Base-by-base conservation (phyloP, 2,329 filamentous ascomycete genomes). In the Anisogramma anomala region DNA sequence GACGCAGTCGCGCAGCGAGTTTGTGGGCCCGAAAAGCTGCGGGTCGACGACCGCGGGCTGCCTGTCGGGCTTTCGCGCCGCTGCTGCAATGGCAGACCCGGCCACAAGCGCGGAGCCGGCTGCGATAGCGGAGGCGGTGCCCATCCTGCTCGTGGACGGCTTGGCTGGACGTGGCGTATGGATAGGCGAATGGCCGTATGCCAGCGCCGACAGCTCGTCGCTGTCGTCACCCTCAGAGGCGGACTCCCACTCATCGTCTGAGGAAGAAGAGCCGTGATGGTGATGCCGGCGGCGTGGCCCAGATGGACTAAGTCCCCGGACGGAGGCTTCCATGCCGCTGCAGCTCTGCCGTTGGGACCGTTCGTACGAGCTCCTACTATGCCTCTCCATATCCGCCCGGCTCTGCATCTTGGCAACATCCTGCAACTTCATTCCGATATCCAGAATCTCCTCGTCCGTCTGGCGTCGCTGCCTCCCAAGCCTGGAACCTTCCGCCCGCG, bases 1-100 rank as follows among this genome's bases (percentile, higher is more conserved):
- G 51, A 73, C 65, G 58, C 66, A 62, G 25, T 69, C 77, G 46
- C 65, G 69, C 22, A 78, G 65, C n/a, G 73, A 79, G 54, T 78
- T 80, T 40, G 69, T 59, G 11, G 72, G 75, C 3, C 74, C 75
- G 53, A 78, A 79, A 28, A 74, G 60, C 45, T 63, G 60, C 10
- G 74, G 76, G 48, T 77, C 74, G 34, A 77, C 74, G 19, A 74
- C 57, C 15, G 69, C 71, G 35, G 58, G 64, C 53, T 67, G 70
- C 36, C 62, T 56, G 34, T 53, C 46, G 33, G 49, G 53, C 3
- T 49, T 47, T 6, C 31, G 26, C 18, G 35, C 30, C 7, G 39
- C 15, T 9, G 41, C 34, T 20, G 26, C 8, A 8, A 23, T 6
- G 3, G 30, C 30, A 18, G 30, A 32, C 14, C 30, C 30, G 13